phyloP scores from a whole-genome alignment of 768 basidiomycete genomes.

The Rhizopogon vinicolor region DNA sequence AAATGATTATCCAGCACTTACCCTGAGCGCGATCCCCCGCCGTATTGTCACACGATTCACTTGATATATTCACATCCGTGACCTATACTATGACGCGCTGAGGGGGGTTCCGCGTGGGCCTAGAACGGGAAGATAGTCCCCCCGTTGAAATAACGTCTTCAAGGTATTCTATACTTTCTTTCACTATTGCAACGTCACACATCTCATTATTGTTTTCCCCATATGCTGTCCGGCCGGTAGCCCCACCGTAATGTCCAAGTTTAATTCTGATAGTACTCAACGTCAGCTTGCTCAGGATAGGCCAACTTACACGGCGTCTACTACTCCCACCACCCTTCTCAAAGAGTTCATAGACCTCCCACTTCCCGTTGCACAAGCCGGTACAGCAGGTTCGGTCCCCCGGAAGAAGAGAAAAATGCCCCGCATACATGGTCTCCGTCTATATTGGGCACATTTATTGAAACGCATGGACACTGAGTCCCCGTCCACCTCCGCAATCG shows the following conservation, averaged over 20 bases:
- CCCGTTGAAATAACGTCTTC: too few species aligned
- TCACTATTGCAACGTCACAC: too few species aligned
- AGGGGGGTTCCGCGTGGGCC: too few species aligned
- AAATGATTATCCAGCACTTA: too few species aligned
- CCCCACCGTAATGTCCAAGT: background rate
- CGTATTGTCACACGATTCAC: too few species aligned
- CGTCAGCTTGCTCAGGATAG: background rate
- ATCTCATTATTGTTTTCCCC: background rate
- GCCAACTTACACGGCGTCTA: background rate
- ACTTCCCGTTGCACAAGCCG: slow-evolving; percentile 35
- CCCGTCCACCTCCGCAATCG: slow-evolving; percentile 50
- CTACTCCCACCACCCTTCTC: background rate
- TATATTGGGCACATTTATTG: slow-evolving; percentile 48
- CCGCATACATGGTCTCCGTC: slow-evolving; percentile 33
- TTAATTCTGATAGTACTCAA: background rate
- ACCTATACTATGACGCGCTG: too few species aligned
- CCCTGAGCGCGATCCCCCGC: too few species aligned
- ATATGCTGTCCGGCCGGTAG: background rate
- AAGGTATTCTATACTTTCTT: too few species aligned
- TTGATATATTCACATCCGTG: too few species aligned
- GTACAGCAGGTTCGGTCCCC: slow-evolving; percentile 13
- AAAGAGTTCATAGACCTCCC: slow-evolving; percentile 30
- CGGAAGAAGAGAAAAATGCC: slow-evolving; percentile 33
- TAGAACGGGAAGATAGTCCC: too few species aligned
- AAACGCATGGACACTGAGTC: slow-evolving; percentile 52